phyloP scores from a whole-genome alignment of 2,329 filamentous ascomycete species.

The Cordyceps farinosa region DNA sequence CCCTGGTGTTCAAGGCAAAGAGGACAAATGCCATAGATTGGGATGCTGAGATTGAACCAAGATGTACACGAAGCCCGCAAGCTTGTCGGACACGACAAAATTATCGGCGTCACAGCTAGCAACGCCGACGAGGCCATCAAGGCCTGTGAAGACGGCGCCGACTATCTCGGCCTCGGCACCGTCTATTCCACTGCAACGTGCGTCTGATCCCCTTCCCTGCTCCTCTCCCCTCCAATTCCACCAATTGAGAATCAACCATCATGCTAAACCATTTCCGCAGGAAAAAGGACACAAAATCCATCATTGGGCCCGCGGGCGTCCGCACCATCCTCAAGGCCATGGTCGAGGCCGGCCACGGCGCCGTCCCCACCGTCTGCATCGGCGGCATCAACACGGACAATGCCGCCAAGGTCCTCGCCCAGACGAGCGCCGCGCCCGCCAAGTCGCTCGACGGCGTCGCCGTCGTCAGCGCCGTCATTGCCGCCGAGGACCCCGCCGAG shows the following conservation, averaged over 20 bases:
- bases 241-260: background rate
- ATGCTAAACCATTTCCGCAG: constrained; percentile 36
- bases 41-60: constrained; percentile 12
- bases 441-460: constrained; percentile 77
- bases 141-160: constrained; percentile 72
- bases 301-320: constrained; percentile 56
- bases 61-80: constrained; percentile 54
- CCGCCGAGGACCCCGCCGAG: constrained; percentile 61
- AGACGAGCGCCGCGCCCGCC: constrained; percentile 47
- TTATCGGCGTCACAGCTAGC: constrained; percentile 86
- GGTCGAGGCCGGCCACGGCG: constrained; percentile 39
- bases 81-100: constrained; percentile 70
- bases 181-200: constrained; percentile 82
- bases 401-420: constrained; percentile 68
- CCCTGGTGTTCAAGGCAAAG: background rate
- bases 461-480: constrained; percentile 84
- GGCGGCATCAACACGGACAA: constrained; percentile 82
- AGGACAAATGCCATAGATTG: background rate
- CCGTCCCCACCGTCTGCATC: constrained; percentile 72
- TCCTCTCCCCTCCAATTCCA: constrained; percentile 12
- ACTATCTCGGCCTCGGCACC: constrained; percentile 89
- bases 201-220: constrained; percentile 24
- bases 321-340: constrained; percentile 55
- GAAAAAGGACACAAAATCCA: constrained; percentile 77
- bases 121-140: constrained; percentile 66